Base-by-base conservation (phyloP, 1,284 basidiomycete species). In the Anthracocystis walkeri region DNA sequence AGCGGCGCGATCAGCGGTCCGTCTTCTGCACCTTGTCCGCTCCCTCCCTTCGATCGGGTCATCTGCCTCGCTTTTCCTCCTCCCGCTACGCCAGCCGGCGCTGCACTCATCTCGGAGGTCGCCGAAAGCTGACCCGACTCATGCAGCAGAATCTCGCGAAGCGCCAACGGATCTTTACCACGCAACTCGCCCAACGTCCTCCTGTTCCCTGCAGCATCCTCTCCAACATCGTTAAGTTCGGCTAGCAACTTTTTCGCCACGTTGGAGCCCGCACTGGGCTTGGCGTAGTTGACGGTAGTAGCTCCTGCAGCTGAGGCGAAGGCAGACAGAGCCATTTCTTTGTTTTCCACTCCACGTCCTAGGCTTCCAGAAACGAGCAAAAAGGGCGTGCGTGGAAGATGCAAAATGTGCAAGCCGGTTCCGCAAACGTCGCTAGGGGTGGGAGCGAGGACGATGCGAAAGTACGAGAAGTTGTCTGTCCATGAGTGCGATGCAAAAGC, bases 31-130 rank as follows among this genome's bases (percentile, higher is more conserved):
- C 66, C 71, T n/a, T 52, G 40, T 38, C 59, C 58, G 14, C 52
- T 40, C 4, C 59, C 64, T n/a, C 60, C 64, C 4, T 46, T 62
- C 7, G 58, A 58, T 8, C 42, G 48, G 25, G 51, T 29, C 75
- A 80, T 78, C 25, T 67, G 69, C 44, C 76, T 66, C 12, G 62
- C 72, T 49, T 75, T 77, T 33, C 69, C 77, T 5, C 77, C 78
- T 38, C 72, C 72, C 3, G 66, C 72, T 16, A 70, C 72, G 27
- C 72, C 66, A 4, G 51, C 63, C 1, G 66, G 66, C 20, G 63
- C 72, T 10, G 63, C 52, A 49, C 59, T 54, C 48, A 50, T 21
- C 6, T 69, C 72, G 3, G 72, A 65, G 6, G 55, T 65, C 7
- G 61, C 49, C 7, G 57, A 71, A 11, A 65, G 54, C 33, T 49